Conservation (phyloP, 768 basidiomycete genomes). For the Mrakia hoshinonis region DNA sequence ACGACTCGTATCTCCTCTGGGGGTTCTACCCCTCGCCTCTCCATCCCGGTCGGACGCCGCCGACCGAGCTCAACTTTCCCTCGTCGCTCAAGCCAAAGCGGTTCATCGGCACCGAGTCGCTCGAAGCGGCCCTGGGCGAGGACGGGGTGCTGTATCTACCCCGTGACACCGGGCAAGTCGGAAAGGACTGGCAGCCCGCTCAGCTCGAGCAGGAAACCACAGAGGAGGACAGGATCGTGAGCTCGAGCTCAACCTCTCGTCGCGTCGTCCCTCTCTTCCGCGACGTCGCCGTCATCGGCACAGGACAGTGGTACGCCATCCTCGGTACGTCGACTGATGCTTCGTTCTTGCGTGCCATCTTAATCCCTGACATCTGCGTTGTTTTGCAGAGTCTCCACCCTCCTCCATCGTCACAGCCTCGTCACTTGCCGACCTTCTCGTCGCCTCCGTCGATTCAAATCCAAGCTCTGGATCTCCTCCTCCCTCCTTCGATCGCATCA, state of each 20-base stretch:
- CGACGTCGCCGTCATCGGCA: not conserved
- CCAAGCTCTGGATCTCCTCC: not conserved
- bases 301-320: not conserved
- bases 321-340: not conserved
- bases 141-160: constrained; percentile 11
- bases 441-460: not conserved
- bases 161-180: not conserved
- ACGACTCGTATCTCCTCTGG: not conserved
- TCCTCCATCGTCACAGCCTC: not conserved
- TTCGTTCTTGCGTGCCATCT: not conserved
- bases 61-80: not conserved
- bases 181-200: not conserved
- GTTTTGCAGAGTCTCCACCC: not conserved
- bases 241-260: too few relatives aligned
- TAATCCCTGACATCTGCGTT: not conserved
- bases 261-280: not conserved
- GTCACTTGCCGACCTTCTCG: not conserved
- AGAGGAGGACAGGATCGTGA: too few relatives aligned
- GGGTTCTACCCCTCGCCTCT: not conserved
- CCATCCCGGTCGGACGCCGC: not conserved
- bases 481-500: not conserved
- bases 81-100: not conserved
- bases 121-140: not conserved
- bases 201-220: not conserved
- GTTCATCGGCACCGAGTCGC: constrained; percentile 2